A percentile compares a stretch with the other conserved stretches of the same genome.
phyloP scores from a whole-genome alignment of 805 yeast species.

The Candida railenensis region DNA sequence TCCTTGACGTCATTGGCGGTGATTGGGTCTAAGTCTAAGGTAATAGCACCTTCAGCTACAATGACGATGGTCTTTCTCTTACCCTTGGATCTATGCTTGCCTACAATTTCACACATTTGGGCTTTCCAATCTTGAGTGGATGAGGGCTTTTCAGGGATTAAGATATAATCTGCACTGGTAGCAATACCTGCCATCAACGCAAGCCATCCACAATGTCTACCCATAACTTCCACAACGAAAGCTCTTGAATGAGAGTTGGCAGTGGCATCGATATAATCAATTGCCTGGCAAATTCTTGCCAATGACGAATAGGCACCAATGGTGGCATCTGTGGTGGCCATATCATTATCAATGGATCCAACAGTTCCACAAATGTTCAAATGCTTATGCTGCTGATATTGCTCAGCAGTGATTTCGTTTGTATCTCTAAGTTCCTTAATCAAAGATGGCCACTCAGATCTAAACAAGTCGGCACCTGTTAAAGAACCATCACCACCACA shows the following conservation, averaged over 20 bases:
- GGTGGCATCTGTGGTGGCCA: slow-evolving; percentile 95
- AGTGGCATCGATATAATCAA: slow-evolving; percentile 96
- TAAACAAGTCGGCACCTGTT: slow-evolving; percentile 94
- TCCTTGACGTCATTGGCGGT: slow-evolving; percentile 78
- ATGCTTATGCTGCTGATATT: slow-evolving; percentile 60
- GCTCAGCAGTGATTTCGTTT: slow-evolving; percentile 55
- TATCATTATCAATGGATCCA: slow-evolving; percentile 97
- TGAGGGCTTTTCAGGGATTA: slow-evolving; percentile 94
- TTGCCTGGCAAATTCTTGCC: slow-evolving; percentile 88
- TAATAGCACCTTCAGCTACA: slow-evolving; percentile 98
- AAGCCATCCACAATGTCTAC: slow-evolving; percentile 99
- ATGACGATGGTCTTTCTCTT: slow-evolving; percentile 93
- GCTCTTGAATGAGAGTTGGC: slow-evolving; percentile 97
- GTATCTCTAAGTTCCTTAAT: slow-evolving; percentile 65
- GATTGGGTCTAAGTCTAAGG: slow-evolving; percentile 75
- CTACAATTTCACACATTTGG: slow-evolving; percentile 71
- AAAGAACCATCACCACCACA: slow-evolving; percentile 99
- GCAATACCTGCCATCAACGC: slow-evolving; percentile 97
- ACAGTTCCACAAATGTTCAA: slow-evolving; percentile 91
- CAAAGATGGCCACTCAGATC: slow-evolving; percentile 92
- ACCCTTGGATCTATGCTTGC: slow-evolving; percentile 80
- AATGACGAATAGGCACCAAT: slow-evolving; percentile 95
- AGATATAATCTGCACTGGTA: slow-evolving; percentile 91
- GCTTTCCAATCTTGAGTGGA: slow-evolving; percentile 71
- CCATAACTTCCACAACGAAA: slow-evolving; percentile 98